Conservation (phyloP, 768 basidiomycete species). For the Mycena crocata region DNA sequence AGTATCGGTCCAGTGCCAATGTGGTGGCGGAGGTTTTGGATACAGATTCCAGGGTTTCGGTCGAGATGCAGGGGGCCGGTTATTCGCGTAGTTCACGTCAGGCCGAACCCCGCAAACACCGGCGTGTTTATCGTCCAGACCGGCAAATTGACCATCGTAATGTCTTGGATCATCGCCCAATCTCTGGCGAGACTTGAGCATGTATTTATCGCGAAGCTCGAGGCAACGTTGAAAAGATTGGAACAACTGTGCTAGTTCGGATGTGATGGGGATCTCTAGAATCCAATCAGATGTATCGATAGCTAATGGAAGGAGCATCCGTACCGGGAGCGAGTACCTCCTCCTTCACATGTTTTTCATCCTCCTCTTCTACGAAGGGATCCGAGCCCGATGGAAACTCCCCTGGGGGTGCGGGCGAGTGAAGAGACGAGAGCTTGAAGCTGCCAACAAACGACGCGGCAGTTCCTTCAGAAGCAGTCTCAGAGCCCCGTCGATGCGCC, state of each 20-base stretch:
- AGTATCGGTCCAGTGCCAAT: slow-evolving; percentile 89
- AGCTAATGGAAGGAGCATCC: slow-evolving; percentile 16
- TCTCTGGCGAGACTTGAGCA: slow-evolving; percentile 85
- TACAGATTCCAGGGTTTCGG: slow-evolving; percentile 87
- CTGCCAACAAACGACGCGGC: slow-evolving; percentile 49
- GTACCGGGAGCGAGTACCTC: slow-evolving; percentile 34
- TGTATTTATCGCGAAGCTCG: slow-evolving; percentile 95
- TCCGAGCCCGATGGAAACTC: slow-evolving; percentile 29
- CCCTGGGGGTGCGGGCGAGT: slow-evolving; percentile 37
- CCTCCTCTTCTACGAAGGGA: slow-evolving; percentile 48
- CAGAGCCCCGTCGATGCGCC: slow-evolving; percentile 74
- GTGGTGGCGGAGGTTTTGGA: slow-evolving; percentile 92
- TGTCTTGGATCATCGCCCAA: slow-evolving; percentile 96
- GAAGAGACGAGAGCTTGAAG: slow-evolving; percentile 53
- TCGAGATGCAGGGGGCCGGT: slow-evolving; percentile 41
- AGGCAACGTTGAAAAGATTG: slow-evolving; percentile 86
- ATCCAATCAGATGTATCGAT: slow-evolving; percentile 33
- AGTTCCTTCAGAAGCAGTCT: slow-evolving; percentile 56
- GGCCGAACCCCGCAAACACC: slow-evolving; percentile 78
- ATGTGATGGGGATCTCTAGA: slow-evolving; percentile 48
- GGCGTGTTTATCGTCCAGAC: slow-evolving; percentile 70
- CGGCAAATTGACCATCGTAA: slow-evolving; percentile 83
- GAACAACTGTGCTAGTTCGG: slow-evolving; percentile 68
- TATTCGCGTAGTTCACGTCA: slow-evolving; percentile 56
- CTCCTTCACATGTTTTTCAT: slow-evolving; percentile 34